phyloP scores from a whole-genome alignment of 78 protist species.

The Creolimax fragrantissima region DNA sequence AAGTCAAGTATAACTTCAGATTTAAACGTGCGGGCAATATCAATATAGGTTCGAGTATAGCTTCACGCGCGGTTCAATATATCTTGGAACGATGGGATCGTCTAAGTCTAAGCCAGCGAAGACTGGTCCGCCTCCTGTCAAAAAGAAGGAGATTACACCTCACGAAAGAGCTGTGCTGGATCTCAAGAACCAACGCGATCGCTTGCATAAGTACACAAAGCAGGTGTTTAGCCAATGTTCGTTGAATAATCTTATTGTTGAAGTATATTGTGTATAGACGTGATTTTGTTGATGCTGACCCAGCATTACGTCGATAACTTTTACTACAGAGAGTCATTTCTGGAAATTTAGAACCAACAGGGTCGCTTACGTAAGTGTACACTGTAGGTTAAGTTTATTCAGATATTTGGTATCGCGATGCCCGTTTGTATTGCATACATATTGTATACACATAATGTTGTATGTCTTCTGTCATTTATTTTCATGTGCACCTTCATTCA shows the following conservation, averaged over 20 bases:
- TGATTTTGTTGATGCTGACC: background rate
- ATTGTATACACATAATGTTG: no score
- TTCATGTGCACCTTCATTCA: no score
- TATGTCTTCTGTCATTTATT: no score
- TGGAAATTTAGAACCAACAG: no score
- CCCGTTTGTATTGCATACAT: no score
- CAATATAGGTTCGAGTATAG: no score
- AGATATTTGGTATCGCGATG: no score
- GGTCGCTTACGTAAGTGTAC: no score
- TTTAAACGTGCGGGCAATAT: no score
- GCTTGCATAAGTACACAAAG: slow-evolving; percentile 13
- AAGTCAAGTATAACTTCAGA: no score
- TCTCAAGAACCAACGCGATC: slow-evolving; percentile 15
- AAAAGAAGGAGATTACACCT: background rate
- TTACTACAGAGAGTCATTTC: background rate
- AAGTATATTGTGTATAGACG: background rate
- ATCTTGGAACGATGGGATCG: background rate
- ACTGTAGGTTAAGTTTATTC: no score
- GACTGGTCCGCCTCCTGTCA: background rate
- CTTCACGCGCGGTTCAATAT: no score
- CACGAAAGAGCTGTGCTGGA: slow-evolving; percentile 23
- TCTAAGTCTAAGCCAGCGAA: background rate
- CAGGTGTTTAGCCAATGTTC: background rate
- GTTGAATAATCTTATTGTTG: background rate
- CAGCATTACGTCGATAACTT: background rate